These are phyloP conservation scores for Fusarium albidum DNA, from an alignment of 2,329 filamentous ascomycete species.

Conservation along the genomic window DNA sequence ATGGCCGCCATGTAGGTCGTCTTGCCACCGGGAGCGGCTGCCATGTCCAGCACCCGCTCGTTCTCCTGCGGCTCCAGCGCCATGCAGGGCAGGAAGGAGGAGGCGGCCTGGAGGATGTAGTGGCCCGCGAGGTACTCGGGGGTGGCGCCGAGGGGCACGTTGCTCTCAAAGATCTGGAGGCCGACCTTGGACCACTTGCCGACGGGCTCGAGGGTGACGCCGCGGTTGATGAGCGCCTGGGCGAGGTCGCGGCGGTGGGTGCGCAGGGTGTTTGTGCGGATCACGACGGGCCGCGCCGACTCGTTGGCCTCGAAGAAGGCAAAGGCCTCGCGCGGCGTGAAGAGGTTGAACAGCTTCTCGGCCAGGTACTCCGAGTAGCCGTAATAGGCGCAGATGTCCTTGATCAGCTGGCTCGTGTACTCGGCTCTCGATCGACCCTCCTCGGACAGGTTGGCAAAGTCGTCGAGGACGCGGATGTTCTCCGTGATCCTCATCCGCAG, in stretches of 20 bases:
- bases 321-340: conserved; percentile 91
- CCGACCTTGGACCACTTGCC: conserved; percentile 99
- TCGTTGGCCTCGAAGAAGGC: conserved; percentile 99
- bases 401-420: conserved; percentile 85
- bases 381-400: conserved; percentile 96
- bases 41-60: conserved; percentile 93
- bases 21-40: conserved; percentile 94
- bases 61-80: conserved; percentile 92
- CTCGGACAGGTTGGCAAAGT: conserved; percentile 84
- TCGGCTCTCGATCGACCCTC: conserved; percentile 84
- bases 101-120: conserved; percentile 97
- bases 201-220: conserved; percentile 94
- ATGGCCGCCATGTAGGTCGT: conserved; percentile 95
- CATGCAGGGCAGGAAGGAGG: conserved; percentile 97
- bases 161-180: conserved; percentile 93
- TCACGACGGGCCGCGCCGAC: conserved; percentile 89
- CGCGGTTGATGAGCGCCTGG: conserved; percentile 92
- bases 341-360: conserved; percentile 93
- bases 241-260: conserved; percentile 81
- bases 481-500: conserved; percentile 91
- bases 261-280: conserved; percentile 94
- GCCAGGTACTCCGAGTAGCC: conserved; percentile 95
- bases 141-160: conserved; percentile 86
- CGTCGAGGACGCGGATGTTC: conserved; percentile 88
- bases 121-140: conserved; percentile 97